Evolutionary conservation across 2,329 filamentous ascomycete genomes (phyloP), one percentile per base, ranked within the genome.

Genomic region (Sporothrix brunneoviolacea): DNA sequence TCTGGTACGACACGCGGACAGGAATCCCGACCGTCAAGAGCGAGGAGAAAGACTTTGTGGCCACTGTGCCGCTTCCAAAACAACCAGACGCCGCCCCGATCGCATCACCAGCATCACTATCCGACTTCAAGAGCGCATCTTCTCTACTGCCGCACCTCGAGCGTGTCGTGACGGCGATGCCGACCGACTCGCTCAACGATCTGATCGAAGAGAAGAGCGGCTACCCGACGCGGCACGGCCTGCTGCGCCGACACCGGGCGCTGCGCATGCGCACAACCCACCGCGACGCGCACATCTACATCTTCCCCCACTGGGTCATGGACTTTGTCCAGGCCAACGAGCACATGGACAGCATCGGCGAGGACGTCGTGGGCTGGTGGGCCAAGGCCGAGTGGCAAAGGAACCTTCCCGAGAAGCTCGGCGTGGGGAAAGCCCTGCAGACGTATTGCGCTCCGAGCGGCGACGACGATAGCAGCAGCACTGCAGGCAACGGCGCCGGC

Each of bases 321-420:
- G 84, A 94, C 48, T 86, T 95, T 65, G 80, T 94, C 37, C 79
- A 80, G 52, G 74, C 77, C 55, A 94, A 96, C 60, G 84, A 91
- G 27, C 82, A 79, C 10, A 80, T 98, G 55, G 88, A 95, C 60
- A 94, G 84, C 50, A 83, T 98, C 42, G 87, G 86, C 28, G 91
- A 97, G 65, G 91, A 97, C 61, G 82, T 96, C 6, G 74, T 97
- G 15, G 90, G 91, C 7, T 95, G 88, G 86, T 95, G 91, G 90
- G 88, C 91, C 30, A 97, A 97, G 65, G 83, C 91, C 1, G 83
- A 83, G 49, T 98, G 93, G 93, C 91, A 97, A 66, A 74, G 79
- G 3, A 87, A 88, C 0, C 72, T 96, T 3, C 80, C 79, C 1
- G 80, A 86, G 46, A 96, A 95, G 66, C 75, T 97, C 8, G 79